Conservation (phyloP, 257 asterid species). For the Oldenlandia corymbosa region DNA sequence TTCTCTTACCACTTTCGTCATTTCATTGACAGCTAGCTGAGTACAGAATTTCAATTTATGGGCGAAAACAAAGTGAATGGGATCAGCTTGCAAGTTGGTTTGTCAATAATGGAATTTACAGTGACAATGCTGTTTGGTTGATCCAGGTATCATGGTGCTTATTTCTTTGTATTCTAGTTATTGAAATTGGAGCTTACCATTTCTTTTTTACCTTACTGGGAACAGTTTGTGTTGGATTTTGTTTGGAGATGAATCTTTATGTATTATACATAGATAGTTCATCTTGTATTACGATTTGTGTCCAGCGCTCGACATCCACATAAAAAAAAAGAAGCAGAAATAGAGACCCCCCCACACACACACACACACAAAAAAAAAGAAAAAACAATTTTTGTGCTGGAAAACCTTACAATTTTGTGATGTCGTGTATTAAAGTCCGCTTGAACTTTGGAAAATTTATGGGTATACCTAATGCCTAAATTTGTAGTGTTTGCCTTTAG, state of each 20-base stretch:
- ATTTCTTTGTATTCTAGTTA: not conserved
- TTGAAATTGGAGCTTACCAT: not conserved
- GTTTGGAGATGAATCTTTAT: not conserved
- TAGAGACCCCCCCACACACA: no score
- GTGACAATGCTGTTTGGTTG: constrained; percentile 88
- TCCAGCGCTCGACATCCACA: no score
- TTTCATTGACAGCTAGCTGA: constrained; percentile 68
- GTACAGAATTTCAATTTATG: constrained; percentile 80
- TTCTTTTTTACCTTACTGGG: not conserved
- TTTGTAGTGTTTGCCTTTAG: not conserved
- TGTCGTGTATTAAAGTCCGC: not conserved
- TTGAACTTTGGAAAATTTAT: not conserved
- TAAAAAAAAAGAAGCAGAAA: no score
- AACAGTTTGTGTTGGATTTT: not conserved
- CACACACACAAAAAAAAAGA: no score
- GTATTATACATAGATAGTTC: not conserved
- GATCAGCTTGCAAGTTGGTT: constrained; percentile 95
- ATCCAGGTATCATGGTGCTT: constrained; percentile 56
- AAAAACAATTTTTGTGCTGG: no score
- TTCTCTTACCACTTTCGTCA: not conserved
- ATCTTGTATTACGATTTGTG: no score
- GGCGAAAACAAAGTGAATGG: constrained; percentile 95
- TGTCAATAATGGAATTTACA: constrained; percentile 64
- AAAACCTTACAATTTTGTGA: no score
- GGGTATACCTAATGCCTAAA: no score